Evolutionary conservation across 1,284 basidiomycete species (phyloP), one percentile per base, ranked within the genome.

Genomic region (Baeospora myosura): DNA sequence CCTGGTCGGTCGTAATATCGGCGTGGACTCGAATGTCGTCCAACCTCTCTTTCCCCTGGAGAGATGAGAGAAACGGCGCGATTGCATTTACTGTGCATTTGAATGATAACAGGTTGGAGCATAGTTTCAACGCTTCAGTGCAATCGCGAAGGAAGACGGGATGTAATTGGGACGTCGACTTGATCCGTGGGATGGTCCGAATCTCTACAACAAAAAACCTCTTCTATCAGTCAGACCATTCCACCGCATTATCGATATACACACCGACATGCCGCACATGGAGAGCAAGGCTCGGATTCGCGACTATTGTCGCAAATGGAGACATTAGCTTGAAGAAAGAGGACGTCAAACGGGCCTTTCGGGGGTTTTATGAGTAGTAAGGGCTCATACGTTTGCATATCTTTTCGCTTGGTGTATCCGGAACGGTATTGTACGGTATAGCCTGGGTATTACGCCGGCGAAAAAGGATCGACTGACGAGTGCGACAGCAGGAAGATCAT

Each of bases 381-480:
- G n/a, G n/a, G 33, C 18, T 53, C 63, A 41, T 49, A 76, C 78
- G 44, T 54, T 54, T 26, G 69, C 66, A 53, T 76, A 80, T 20
- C 65, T 67, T 49, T 80, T 80, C 7, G 72, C 69, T 51, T 83
- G 74, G 14, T 61, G 62, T 1, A 64, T 38, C 2, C 69, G 65
- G 60, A 79, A 84, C 6, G 62, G 64, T 28, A 86, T 63, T 1
- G 58, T 69, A 29, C 66, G 59, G 54, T 87, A 86, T 5, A 87
- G 61, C 10, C 66, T 62, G 1, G 82, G 81, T 3, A 78, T 68
- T 1, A 73, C 78, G 1, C 69, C 79, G 0, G 71, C 68, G 20
- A 78, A 64, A 49, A 85, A 86, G 0, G 77, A 72, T 33, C 65
- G 69, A 54, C 71, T 79, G 50, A 82, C 81, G 24, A 77, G 72